Evolutionary conservation across 1,139 yeast species (phyloP), one percentile per base, ranked within the genome.

Genomic region (Candida sp.): DNA sequence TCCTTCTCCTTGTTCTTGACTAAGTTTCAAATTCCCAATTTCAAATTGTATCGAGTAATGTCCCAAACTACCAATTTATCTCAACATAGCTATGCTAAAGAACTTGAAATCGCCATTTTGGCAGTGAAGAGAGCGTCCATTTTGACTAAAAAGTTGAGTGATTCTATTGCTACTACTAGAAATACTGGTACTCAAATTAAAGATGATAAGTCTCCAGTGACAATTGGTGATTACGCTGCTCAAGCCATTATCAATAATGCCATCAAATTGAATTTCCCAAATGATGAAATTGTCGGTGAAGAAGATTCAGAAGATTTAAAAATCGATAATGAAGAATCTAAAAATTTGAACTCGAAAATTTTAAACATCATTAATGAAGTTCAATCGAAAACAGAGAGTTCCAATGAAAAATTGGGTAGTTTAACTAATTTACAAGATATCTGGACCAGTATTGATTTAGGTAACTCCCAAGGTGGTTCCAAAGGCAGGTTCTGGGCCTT

Each of bases 161-260:
- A 80, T 45, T 77, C 83, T 34, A 84, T 93, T 40, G 74, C 82
- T 32, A 68, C 77, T 21, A 74, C 84, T 35, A 76, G 73, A 49
- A 68, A 77, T 29, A 68, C 80, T 11, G 77, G 77, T 4, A 84
- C 91, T 1, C 82, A 89, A 50, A 85, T 90, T 49, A 93, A 93
- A 59, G 78, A 79, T 34, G 99, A 93, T 61, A 81, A 83, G 52
- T 88, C 97, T 2, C 99, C 99, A 1, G 99, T 93, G 11, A 93
- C 99, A 1, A 78, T 93, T 41, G 99, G 98, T 21, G 99, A 93
- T 61, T 93, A 86, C 61, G 97, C 96, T 4, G 93, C 97, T 0
- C 99, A 93, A 60, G 97, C 97, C 0, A 80, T 93, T 41, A 84
- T 93, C 46, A 91, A 89, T 64, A 80, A 87, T 48, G 95, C 97